phyloP scores from a whole-genome alignment of 768 basidiomycete genomes.

The Podaxis mareebaensis region DNA sequence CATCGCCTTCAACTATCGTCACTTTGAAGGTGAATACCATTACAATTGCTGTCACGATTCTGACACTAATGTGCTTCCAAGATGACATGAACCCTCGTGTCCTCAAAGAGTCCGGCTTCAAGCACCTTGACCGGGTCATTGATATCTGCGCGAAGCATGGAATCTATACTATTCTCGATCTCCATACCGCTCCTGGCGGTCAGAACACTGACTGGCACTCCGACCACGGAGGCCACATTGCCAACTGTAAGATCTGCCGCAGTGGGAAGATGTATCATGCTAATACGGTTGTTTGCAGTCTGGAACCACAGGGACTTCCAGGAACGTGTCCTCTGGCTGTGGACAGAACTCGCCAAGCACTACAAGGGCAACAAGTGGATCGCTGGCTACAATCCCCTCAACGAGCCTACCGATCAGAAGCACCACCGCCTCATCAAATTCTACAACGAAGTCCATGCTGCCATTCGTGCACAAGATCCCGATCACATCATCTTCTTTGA shows the following conservation, averaged over 20 bases:
- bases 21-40: constrained; percentile 54
- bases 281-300: constrained; percentile 36
- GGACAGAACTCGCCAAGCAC: constrained; percentile 73
- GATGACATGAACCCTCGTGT: constrained; percentile 83
- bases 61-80: constrained; percentile 14
- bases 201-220: constrained; percentile 83
- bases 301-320: constrained; percentile 88
- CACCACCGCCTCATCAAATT: constrained; percentile 65
- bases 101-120: constrained; percentile 74
- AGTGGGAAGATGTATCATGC: not conserved
- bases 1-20: constrained; percentile 70
- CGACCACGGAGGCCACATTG: constrained; percentile 68
- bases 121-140: constrained; percentile 80
- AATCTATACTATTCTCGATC: constrained; percentile 80
- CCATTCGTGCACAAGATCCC: constrained; percentile 70
- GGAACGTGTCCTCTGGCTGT: constrained; percentile 75
- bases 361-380: constrained; percentile 82
- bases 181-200: constrained; percentile 76
- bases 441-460: constrained; percentile 67
- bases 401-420: constrained; percentile 76
- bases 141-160: constrained; percentile 64
- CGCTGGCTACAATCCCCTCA: constrained; percentile 84
- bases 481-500: constrained; percentile 80
- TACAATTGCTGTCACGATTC: not conserved
- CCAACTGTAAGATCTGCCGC: constrained; percentile 44